These are phyloP conservation scores for Cercospora janseana DNA, from an alignment of 2,329 filamentous ascomycete genomes.

Conservation along the genomic window DNA sequence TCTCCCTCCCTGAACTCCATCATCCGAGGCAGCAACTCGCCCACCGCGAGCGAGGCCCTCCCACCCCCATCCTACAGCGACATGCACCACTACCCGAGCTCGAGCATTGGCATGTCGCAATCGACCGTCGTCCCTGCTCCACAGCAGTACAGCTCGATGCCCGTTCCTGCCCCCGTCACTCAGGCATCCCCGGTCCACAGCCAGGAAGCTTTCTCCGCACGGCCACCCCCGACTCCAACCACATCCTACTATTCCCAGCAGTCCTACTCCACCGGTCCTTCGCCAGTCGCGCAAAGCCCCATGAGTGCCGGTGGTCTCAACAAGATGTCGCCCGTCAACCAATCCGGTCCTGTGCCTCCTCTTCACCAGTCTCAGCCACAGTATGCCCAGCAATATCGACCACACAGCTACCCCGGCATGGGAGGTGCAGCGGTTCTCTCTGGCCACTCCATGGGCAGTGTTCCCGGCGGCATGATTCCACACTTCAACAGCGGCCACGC, in stretches of 20 bases:
- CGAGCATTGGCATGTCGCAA: conserved; percentile 56
- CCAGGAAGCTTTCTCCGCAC: conserved; percentile 57
- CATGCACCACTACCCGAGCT: conserved; percentile 57
- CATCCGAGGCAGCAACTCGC: conserved; percentile 57
- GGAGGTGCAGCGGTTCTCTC: conserved; percentile 71
- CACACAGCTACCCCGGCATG: conserved; percentile 59
- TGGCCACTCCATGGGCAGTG: conserved; percentile 59
- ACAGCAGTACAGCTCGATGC: conserved; percentile 49
- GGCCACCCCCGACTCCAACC: conserved; percentile 59
- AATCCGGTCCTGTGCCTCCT: conserved; percentile 45
- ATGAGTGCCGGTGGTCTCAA: conserved; percentile 47
- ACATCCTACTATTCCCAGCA: conserved; percentile 62
- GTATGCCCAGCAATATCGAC: conserved; percentile 47
- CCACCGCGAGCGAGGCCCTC: conserved; percentile 61
- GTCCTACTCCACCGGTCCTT: conserved; percentile 52
- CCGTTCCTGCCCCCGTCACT: conserved; percentile 32
- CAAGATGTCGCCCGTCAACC: conserved; percentile 54
- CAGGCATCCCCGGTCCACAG: conserved; percentile 55
- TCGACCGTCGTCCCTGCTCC: conserved; percentile 46
- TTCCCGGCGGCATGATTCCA: conserved; percentile 57
- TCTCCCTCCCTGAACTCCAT: conserved; percentile 56
- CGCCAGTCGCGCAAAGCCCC: conserved; percentile 51
- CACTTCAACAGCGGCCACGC: conserved; percentile 60
- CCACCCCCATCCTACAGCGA: conserved; percentile 67
- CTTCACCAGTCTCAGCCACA: conserved; percentile 45